Evolutionary conservation across 2,329 filamentous ascomycete genomes (phyloP), one percentile per base, ranked within the genome.

Genomic region (Cercospora sojina): DNA sequence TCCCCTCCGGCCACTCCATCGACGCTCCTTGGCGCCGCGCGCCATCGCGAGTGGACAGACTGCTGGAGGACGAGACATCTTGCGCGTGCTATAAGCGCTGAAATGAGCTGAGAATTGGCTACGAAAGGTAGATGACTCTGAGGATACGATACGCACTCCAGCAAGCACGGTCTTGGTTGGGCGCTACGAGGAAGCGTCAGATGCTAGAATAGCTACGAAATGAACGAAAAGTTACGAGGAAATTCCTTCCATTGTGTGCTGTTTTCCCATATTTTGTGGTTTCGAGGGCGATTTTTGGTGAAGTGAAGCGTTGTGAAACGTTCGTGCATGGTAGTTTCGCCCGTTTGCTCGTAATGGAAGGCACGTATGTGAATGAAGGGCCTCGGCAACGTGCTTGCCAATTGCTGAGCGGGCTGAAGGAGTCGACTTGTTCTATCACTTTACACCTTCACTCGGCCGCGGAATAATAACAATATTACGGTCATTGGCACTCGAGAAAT

Each of bases 161-260:
- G 25, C 47, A 53, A 53, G 47, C 23, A 16, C 13, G 47, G 47
- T 53, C 47, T 53, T 53, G 12, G 4, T 53, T 27, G 47, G 47
- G 47, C 8, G 47, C 47, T 27, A 53, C 47, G 47, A n/a, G 47
- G 47, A 53, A 53, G 47, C 16, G 47, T 53, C 47, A 27, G 12
- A 53, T 53, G 20, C 47, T 53, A 27, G 47, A 53, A 53, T 53
- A 53, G 47, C 47, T 27, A 53, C 47, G 47, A 53, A 53, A 25
- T 23, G 20, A 29, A 53, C 47, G 47, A 53, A 13, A 53, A 53
- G 10, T 51, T 53, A 27, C 23, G 47, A 53, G 47, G n/a, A n/a
- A 53, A 29, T 53, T 29, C 23, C 7, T 53, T 53, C 47, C 27
- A 2, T 27, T n/a, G 13, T 16, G 25, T 27, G 47, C 16, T 9